Evolutionary conservation across 805 yeast species (phyloP).

Genomic region (Candida stauntonica): DNA sequence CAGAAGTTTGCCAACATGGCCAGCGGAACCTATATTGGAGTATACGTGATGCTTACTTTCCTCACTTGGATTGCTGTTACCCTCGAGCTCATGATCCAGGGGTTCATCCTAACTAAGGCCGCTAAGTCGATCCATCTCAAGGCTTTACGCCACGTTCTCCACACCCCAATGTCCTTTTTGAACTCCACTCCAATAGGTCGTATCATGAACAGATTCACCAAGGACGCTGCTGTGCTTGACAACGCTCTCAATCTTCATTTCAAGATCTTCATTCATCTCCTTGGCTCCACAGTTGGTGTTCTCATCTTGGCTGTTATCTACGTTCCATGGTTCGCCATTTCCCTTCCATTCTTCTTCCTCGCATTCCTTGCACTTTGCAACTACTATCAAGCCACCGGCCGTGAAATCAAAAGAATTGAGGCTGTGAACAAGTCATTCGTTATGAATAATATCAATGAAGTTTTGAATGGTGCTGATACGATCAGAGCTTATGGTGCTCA

Average conservation of each 20-base stretch:
- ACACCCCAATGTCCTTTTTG: slow-evolving; percentile 75
- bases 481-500: slow-evolving; percentile 53
- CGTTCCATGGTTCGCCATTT: slow-evolving; percentile 71
- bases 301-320: slow-evolving; percentile 60
- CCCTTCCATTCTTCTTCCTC: slow-evolving; percentile 45
- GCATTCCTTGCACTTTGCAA: slow-evolving; percentile 40
- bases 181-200: slow-evolving; percentile 61
- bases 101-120: slow-evolving; percentile 10
- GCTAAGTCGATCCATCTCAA: slow-evolving; percentile 32
- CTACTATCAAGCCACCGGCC: slow-evolving; percentile 62
- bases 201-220: slow-evolving; percentile 41
- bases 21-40: slow-evolving; percentile 60
- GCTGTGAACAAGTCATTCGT: slow-evolving; percentile 66
- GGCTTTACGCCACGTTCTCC: slow-evolving; percentile 53
- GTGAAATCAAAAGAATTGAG: slow-evolving; percentile 75
- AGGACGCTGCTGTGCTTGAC: slow-evolving; percentile 76
- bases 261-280: slow-evolving; percentile 47
- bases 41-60: slow-evolving; percentile 51
- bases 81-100: slow-evolving; percentile 30
- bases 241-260: slow-evolving; percentile 66
- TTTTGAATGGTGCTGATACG: slow-evolving; percentile 57
- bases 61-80: slow-evolving; percentile 31
- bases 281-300: slow-evolving; percentile 49
- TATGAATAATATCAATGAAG: slow-evolving; percentile 66
- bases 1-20: slow-evolving; percentile 41